A percentile compares a stretch with the other conserved stretches of the same genome.
Conservation (phyloP, 495 filamentous ascomycete species). For the Tuber melanosporum region DNA sequence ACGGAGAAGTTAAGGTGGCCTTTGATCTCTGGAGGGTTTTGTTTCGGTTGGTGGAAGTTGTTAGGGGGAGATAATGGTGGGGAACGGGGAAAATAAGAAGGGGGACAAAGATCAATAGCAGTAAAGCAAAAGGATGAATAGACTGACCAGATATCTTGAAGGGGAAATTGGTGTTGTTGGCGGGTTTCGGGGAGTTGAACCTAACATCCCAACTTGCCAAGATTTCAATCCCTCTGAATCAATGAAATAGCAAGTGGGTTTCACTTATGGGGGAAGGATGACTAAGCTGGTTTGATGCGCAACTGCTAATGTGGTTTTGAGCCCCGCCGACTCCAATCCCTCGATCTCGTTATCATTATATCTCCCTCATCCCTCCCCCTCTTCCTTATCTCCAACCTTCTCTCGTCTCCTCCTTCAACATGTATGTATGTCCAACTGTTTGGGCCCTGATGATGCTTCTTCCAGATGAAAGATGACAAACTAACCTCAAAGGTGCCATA, state of each 20-base stretch:
- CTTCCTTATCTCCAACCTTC: background rate
- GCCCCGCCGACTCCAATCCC: background rate
- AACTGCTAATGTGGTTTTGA: background rate
- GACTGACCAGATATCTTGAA: background rate
- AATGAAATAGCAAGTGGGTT: background rate
- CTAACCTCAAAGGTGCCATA: constrained; percentile 41
- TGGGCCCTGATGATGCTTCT: background rate
- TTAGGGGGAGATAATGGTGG: background rate
- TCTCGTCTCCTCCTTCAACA: background rate
- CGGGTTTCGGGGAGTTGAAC: background rate
- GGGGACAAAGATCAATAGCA: background rate
- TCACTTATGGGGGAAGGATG: background rate
- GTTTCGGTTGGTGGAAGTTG: background rate
- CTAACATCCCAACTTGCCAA: background rate
- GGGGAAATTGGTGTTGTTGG: background rate
- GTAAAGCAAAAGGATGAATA: background rate
- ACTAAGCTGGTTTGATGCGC: background rate
- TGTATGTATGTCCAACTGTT: constrained; percentile 3
- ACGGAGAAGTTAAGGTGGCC: constrained; percentile 3
- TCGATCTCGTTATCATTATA: background rate
- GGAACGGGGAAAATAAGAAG: background rate
- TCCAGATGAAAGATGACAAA: background rate
- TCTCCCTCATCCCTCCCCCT: background rate
- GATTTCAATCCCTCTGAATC: background rate
- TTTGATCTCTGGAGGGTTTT: background rate